Conservation (phyloP, 83 land plant species). For the Thuja plicata region DNA sequence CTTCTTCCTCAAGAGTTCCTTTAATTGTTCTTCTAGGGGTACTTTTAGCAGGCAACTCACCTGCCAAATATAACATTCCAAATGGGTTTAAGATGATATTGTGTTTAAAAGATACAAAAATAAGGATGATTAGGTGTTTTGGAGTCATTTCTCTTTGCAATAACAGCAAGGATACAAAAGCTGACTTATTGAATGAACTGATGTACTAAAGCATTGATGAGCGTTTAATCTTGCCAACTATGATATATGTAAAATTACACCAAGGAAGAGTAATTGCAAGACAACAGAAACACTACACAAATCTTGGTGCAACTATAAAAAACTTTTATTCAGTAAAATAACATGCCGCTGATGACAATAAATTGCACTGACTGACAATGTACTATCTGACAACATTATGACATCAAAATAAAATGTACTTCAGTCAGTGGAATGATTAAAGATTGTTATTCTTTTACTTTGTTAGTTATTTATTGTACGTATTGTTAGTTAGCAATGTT, state of each 20-base stretch:
- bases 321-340: neutral
- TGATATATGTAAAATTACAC: neutral
- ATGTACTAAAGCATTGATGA: neutral
- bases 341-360: neutral
- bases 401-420: neutral
- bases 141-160: neutral
- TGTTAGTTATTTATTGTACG: neutral
- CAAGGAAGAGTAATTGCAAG: neutral
- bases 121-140: too few species aligned
- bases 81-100: neutral
- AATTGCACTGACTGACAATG: neutral
- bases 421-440: neutral
- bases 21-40: conserved; percentile 86
- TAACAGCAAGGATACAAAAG: neutral
- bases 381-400: neutral
- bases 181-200: neutral
- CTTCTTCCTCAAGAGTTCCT: conserved; percentile 85
- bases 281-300: neutral
- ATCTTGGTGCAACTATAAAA: neutral
- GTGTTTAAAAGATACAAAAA: neutral
- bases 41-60: conserved; percentile 72
- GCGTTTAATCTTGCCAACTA: neutral
- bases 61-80: conserved; percentile 31
- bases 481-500: neutral
- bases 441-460: neutral